Evolutionary conservation across 108 stramenopile genomes (phyloP).

Genomic region (Nannochloropsis salina): DNA sequence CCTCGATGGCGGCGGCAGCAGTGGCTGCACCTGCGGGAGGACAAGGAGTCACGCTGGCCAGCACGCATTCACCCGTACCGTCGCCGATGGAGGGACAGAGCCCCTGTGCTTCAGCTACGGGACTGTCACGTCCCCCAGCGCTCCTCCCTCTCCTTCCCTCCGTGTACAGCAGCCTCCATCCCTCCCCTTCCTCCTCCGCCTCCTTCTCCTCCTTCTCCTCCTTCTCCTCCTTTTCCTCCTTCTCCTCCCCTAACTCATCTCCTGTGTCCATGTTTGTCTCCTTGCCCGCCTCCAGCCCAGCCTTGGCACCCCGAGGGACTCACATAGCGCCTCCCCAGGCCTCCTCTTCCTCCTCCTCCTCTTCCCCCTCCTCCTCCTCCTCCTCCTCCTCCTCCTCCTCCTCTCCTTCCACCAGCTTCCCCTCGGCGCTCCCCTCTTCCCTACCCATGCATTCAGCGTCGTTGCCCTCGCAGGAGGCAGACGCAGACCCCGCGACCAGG

Average conservation of each 20-base stretch:
- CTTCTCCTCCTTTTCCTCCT: not conserved
- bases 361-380: not conserved
- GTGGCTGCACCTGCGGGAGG: not conserved
- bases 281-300: not conserved
- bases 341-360: not conserved
- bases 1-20: not conserved
- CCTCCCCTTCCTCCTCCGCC: not conserved
- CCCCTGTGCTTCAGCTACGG: too few species aligned
- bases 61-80: too few species aligned
- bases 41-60: too few species aligned
- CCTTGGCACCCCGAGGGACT: not conserved
- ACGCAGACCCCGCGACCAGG: too few species aligned
- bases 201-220: not conserved
- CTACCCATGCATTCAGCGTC: not conserved
- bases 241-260: not conserved
- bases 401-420: not conserved
- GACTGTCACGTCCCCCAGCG: not conserved
- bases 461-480: not conserved
- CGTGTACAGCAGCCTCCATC: not conserved
- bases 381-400: not conserved
- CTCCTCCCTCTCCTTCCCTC: conserved; percentile 10
- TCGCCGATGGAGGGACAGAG: too few species aligned
- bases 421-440: not conserved
- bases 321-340: not conserved
- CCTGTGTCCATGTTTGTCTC: not conserved